Evolutionary conservation across 805 yeast genomes (phyloP), one percentile per base, ranked within the genome.

Genomic region (Yarrowia bubula): DNA sequence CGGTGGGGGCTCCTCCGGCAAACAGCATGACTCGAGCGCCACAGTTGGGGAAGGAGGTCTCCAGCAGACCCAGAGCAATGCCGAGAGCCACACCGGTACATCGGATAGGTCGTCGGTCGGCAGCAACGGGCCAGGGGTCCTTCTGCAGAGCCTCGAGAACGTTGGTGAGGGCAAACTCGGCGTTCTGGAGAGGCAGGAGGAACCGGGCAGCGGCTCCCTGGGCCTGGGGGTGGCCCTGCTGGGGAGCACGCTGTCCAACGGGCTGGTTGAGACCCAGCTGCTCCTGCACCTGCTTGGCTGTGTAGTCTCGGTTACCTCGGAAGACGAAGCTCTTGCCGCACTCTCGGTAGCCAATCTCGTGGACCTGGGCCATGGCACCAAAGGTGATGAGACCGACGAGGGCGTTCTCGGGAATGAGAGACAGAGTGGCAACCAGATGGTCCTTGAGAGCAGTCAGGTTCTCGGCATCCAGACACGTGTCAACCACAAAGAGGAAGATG

Each of bases 1-100:
- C 86, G 51, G 99, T 95, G 75, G 97, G 87, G 57, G 97, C 96
- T 68, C 99, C 99, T 64, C 93, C 96, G 44, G 96, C 86, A 73
- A 95, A 95, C 67, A 95, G 80, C 80, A 91, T 86, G 70, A 95
- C 82, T 75, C 98, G 86, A 14, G 96, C 92, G 60, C 98, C 96
- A 70, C 86, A 51, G 60, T 80, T 77, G 62, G 92, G 86, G 78
- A 85, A 90, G 33, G 95, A 82, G 42, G 90, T 87, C 74, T 92
- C 96, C 69, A 92, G 82, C 65, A 95, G 75, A 70, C 89, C 83
- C 32, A 92, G 81, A 9, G 98, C 97, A 69, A 95, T 86, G 69
- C 89, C 85, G 71, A 92, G 76, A 5, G 99, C 98, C 33, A 96
- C 86, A 67, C 99, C 99, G 3, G 97, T 90, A 67, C 93, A 89